Base-by-base conservation (phyloP, 768 basidiomycete species). In the Mycena filopes region DNA sequence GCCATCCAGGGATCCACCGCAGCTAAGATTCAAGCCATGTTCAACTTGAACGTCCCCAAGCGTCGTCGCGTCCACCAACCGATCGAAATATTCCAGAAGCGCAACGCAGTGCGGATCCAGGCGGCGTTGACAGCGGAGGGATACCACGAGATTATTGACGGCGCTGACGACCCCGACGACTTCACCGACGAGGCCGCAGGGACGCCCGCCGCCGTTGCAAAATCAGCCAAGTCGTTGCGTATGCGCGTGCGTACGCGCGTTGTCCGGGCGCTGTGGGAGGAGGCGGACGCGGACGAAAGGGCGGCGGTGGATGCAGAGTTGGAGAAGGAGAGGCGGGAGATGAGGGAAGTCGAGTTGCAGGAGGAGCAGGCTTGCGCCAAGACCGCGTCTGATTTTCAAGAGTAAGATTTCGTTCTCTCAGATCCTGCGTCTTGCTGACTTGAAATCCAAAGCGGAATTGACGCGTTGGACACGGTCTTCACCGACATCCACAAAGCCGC, bases 31-130 rank as follows among this genome's bases (percentile, higher is more conserved):
- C n/a, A 33, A 1, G 7, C 8, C 2, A 4, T 64, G n/a, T 57
- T 64, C 43, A 49, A 56, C 2, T 4, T 58, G 15, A 20, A 12
- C 31, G 11, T 11, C 2, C 16, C 62, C 15, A 64, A 56, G 6
- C 28, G 33, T 0, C 41, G 7, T 1, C 63, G 63, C n/a, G 63
- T 33, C 0, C 55, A 51, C 49, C 55, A 64, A 33, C 21, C 48
- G 0, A 51, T 64, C 33, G 55, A 64, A 10, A 12, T 64, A 2
- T 64, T 56, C 42, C 63, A 64, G 49, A 50, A 23, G 9, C 55
- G 31, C 2, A 51, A 64, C 41, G 26, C 13, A 11, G 29, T 36
- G n/a, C 6, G 25, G 0, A 49, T 63, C 10, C 13, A 10, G 1
- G 20, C 13, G 0, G 8, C 7, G 23, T 21, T 64, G 21, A 18